Percentiles rank a stretch among this genome's conserved stretches.
These are phyloP conservation scores for Pugionium dolabratum DNA, from an alignment of 345 rosid genomes.

Conservation along the genomic window DNA sequence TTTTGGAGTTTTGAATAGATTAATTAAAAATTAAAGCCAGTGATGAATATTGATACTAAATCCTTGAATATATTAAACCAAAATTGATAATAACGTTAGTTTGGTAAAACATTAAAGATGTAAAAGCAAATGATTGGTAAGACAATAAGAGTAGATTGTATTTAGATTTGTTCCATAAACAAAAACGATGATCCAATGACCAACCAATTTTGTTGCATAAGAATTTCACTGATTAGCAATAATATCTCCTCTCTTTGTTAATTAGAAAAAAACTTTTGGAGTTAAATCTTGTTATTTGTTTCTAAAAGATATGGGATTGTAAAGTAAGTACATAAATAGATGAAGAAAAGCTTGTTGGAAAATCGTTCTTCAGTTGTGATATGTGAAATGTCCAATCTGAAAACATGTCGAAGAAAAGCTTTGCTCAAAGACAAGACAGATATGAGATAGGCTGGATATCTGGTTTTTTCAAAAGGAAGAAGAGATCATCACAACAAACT, in stretches of 20 bases:
- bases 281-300: neutral
- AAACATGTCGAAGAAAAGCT: slow-evolving; percentile 34
- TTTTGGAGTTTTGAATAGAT: too few relatives aligned
- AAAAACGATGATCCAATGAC: too few relatives aligned
- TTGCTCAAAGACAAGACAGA: slow-evolving; percentile 43
- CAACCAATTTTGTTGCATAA: neutral
- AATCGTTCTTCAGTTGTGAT: neutral
- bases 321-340: neutral
- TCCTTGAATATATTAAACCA: too few relatives aligned
- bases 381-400: slow-evolving; percentile 13
- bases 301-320: neutral
- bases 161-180: too few relatives aligned
- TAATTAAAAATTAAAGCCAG: too few relatives aligned
- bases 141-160: too few relatives aligned
- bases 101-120: too few relatives aligned
- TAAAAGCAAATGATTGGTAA: too few relatives aligned
- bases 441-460: slow-evolving; percentile 58
- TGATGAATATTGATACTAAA: too few relatives aligned
- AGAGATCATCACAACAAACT: slow-evolving; percentile 40
- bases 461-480: slow-evolving; percentile 44
- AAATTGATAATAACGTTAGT: too few relatives aligned
- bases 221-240: slow-evolving; percentile 5
- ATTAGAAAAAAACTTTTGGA: neutral
- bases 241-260: slow-evolving; percentile 16
- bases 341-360: neutral